These are phyloP conservation scores for Cutaneotrichosporon sp. DNA, from an alignment of 1,284 basidiomycete genomes.

Conservation along the genomic window DNA sequence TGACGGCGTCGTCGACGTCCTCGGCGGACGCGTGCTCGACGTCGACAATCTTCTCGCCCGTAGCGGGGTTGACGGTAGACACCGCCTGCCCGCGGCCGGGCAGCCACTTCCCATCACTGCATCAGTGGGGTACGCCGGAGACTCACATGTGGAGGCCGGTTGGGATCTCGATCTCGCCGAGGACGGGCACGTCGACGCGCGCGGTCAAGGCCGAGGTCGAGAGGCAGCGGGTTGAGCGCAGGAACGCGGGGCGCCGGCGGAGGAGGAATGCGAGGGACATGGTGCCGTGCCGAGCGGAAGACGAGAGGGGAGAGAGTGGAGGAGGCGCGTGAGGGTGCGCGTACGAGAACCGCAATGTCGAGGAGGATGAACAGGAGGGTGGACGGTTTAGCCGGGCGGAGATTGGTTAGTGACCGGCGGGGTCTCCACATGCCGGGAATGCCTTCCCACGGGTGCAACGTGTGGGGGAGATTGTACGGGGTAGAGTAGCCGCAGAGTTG, in stretches of 20 bases:
- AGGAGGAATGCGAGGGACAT: not conserved
- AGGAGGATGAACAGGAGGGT: not conserved
- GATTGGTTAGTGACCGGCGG: not conserved
- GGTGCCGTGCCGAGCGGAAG: not conserved
- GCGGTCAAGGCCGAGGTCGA: constrained; percentile 10
- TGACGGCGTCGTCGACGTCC: constrained; percentile 81
- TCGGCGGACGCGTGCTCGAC: constrained; percentile 47
- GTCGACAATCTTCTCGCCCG: constrained; percentile 56
- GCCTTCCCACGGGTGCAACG: not conserved
- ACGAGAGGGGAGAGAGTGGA: not conserved
- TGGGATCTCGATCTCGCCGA: constrained; percentile 61
- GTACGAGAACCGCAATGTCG: not conserved
- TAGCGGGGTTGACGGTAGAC: constrained; percentile 56
- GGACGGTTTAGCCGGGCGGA: not conserved
- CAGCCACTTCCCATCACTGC: constrained; percentile 44
- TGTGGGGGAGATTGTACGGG: not conserved
- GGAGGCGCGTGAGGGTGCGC: not conserved
- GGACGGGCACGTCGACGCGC: constrained; percentile 26
- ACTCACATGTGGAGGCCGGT: constrained; percentile 79
- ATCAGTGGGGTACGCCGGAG: no score
- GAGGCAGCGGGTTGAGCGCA: not conserved
- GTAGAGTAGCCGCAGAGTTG: no score
- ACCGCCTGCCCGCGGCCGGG: constrained; percentile 34
- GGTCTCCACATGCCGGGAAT: not conserved
- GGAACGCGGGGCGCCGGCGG: not conserved